A percentile compares a stretch with the other conserved stretches of the same genome.
These are phyloP conservation scores for Pseudogymnoascus sp. DNA, from an alignment of 2,329 filamentous ascomycete genomes.

Conservation along the genomic window DNA sequence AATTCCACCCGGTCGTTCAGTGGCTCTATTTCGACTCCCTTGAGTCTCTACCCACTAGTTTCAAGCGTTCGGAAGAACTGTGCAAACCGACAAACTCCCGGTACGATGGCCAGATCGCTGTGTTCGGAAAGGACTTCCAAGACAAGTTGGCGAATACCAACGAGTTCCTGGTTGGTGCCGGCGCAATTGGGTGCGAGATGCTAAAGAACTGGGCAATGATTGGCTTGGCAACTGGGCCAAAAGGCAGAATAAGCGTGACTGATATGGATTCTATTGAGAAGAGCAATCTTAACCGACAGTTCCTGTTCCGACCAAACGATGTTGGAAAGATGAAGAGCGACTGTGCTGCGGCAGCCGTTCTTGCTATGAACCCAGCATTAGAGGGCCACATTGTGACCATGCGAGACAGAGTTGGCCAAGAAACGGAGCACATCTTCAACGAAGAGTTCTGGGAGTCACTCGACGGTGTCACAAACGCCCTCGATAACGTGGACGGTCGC, in stretches of 20 bases:
- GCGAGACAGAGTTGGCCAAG: slow-evolving; percentile 81
- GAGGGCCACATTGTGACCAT: slow-evolving; percentile 76
- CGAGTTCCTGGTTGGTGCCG: slow-evolving; percentile 91
- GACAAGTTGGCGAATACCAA: slow-evolving; percentile 86
- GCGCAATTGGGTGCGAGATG: slow-evolving; percentile 98
- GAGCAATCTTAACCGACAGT: slow-evolving; percentile 96
- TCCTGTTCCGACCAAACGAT: slow-evolving; percentile 87
- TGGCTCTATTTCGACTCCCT: slow-evolving; percentile 97
- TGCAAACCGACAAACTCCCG: slow-evolving; percentile 80
- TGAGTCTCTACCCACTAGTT: slow-evolving; percentile 79
- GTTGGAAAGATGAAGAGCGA: slow-evolving; percentile 97
- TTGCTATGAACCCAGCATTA: slow-evolving; percentile 92
- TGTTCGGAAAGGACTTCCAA: slow-evolving; percentile 90
- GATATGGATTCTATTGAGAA: slow-evolving; percentile 99
- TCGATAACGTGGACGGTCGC: slow-evolving; percentile 95
- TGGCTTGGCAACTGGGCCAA: slow-evolving; percentile 78
- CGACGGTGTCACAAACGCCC: slow-evolving; percentile 90
- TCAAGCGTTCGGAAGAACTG: slow-evolving; percentile 70
- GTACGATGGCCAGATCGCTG: slow-evolving; percentile 95
- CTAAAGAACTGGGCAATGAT: slow-evolving; percentile 99
- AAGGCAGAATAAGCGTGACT: slow-evolving; percentile 85
- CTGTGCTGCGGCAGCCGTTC: slow-evolving; percentile 80
- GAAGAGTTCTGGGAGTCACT: slow-evolving; percentile 83
- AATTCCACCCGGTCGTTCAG: slow-evolving; percentile 92
- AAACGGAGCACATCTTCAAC: slow-evolving; percentile 91